A percentile compares a stretch with the other conserved stretches of the same genome.
phyloP scores from a whole-genome alignment of 169 alveolate genomes.

The Plasmodium yoelii region DNA sequence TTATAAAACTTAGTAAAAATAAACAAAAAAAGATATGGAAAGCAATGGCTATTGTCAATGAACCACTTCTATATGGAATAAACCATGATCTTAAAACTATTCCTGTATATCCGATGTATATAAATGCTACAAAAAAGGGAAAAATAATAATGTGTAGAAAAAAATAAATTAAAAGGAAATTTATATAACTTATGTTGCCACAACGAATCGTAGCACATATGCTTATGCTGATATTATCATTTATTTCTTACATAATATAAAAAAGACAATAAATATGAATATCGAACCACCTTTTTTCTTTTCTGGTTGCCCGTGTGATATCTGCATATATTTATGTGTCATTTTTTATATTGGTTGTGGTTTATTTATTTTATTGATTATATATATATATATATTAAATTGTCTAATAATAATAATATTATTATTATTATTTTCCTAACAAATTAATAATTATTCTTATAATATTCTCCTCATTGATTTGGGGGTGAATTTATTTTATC shows the following conservation, averaged over 20 bases:
- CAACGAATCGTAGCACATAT: neutral
- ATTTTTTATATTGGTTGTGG: slow-evolving; percentile 21
- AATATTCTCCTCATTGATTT: slow-evolving; percentile 49
- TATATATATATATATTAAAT: slow-evolving; percentile 8
- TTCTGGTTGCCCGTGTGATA: slow-evolving; percentile 51
- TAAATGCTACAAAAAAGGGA: slow-evolving; percentile 35
- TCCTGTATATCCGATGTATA: slow-evolving; percentile 65
- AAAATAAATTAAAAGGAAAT: slow-evolving; percentile 1
- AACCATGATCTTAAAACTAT: slow-evolving; percentile 63
- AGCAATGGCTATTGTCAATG: slow-evolving; percentile 55
- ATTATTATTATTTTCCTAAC: slow-evolving; percentile 5
- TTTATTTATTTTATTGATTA: slow-evolving; percentile 4
- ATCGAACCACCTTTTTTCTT: slow-evolving; percentile 51
- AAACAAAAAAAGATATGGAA: slow-evolving; percentile 61
- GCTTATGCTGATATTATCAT: neutral
- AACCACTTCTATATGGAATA: slow-evolving; percentile 69
- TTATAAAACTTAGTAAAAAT: slow-evolving; percentile 67
- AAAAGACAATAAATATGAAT: slow-evolving; percentile 64
- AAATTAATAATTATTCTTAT: slow-evolving; percentile 18
- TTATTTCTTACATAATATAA: slow-evolving; percentile 39
- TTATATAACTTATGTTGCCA: neutral
- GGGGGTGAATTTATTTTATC: slow-evolving; percentile 4
- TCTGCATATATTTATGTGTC: slow-evolving; percentile 70
- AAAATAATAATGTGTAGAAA: neutral
- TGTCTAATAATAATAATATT: slow-evolving; percentile 5